Conservation (phyloP, 257 asterid genomes). For the Penstemon davidsonii region DNA sequence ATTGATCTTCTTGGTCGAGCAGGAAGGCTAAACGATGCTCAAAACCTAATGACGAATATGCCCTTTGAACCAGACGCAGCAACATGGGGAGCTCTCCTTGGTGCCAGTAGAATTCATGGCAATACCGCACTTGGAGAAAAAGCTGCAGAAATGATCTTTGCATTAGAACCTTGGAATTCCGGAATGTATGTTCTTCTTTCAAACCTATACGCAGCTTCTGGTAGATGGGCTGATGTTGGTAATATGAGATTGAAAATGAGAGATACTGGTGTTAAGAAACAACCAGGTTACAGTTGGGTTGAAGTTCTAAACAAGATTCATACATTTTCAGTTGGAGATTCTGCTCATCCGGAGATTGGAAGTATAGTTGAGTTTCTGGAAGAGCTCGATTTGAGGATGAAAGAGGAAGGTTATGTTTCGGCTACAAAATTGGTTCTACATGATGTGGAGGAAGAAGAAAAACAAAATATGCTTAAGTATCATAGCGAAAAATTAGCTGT, state of each 20-base stretch:
- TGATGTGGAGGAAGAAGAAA: slow-evolving; percentile 97
- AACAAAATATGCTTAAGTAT: slow-evolving; percentile 78
- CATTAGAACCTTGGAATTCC: slow-evolving; percentile 85
- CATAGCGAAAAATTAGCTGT: slow-evolving; percentile 94
- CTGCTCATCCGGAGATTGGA: slow-evolving; percentile 61
- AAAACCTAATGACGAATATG: slow-evolving; percentile 62
- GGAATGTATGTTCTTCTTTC: slow-evolving; percentile 95
- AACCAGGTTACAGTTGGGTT: slow-evolving; percentile 91
- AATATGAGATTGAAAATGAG: slow-evolving; percentile 77
- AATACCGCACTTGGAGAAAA: slow-evolving; percentile 79
- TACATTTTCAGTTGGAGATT: slow-evolving; percentile 84
- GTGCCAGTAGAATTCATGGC: slow-evolving; percentile 92
- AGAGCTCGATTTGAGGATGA: slow-evolving; percentile 66
- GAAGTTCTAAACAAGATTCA: slow-evolving; percentile 73
- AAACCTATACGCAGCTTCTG: slow-evolving; percentile 83
- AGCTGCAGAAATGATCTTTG: slow-evolving; percentile 84
- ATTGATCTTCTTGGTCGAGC: slow-evolving; percentile 94
- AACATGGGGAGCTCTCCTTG: slow-evolving; percentile 98
- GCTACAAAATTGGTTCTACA: slow-evolving; percentile 81
- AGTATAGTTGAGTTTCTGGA: slow-evolving; percentile 70
- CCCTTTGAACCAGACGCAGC: slow-evolving; percentile 94
- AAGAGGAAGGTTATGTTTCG: slow-evolving; percentile 67
- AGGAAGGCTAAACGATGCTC: slow-evolving; percentile 83
- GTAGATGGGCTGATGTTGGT: slow-evolving; percentile 80
- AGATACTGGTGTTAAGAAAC: slow-evolving; percentile 68